Evolutionary conservation across 192 early-diverging fungal species (phyloP), one percentile per base, ranked within the genome.

Genomic region (Coemansia sp.): DNA sequence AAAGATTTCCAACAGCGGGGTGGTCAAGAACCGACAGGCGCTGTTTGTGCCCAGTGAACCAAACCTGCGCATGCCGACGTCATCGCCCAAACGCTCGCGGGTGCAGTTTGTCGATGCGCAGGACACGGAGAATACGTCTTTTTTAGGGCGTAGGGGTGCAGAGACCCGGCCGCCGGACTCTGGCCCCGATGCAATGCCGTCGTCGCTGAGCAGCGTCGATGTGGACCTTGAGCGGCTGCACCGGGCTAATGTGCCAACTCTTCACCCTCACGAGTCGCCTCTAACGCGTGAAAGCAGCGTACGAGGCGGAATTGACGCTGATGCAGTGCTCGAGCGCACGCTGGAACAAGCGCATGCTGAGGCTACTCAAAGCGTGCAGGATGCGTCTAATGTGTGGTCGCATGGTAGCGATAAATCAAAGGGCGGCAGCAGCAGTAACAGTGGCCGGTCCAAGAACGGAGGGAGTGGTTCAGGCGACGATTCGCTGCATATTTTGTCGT

Each of bases 71-170:
- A 41, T 45, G 41, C 41, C 41, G 2, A 22, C 24, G 23, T 35
- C 56, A 19, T 24, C 63, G 29, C 37, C 48, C 37, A 56, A 61
- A 49, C n/a, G 47, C 24, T 10, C 57, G n/a, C 64, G 52, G 14
- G 67, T 63, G 4, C 67, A 69, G 8, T 66, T 70, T 66, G 54
- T 56, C 4, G 62, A 62, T 7, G 39, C 52, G 21, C 35, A 21
- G 1, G 56, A 57, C n/a, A 49, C 15, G 0, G 48, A 49, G 17
- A 49, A 47, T 47, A 21, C n/a, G 25, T 54, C 67, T 80, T 80
- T 80, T 80, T 80, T 80, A 74, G 67, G 58, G 63, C 58, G 39
- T 53, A 52, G 56, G 77, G 77, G 77, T 80, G 77, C 67, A 45
- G 77, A 58, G 65, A 65, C 58, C 66, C 49, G 60, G 48, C 57